Evolutionary conservation across 108 stramenopile genomes (phyloP), one percentile per base, ranked within the genome.

Genomic region (Nitzschia sp.): DNA sequence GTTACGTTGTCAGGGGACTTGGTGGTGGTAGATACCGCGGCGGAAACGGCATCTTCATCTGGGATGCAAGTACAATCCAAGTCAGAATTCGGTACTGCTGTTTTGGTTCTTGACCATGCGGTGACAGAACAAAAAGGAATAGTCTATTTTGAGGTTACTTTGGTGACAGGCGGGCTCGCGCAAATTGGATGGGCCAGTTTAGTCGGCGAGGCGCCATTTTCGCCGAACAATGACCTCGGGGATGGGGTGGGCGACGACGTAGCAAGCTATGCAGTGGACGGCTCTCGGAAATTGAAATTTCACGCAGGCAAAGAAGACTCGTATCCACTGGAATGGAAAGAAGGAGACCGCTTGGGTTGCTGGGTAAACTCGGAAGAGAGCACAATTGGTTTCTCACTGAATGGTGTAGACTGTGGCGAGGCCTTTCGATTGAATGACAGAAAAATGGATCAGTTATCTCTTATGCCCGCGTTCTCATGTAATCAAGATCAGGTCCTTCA

Each of bases 231-330:
- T 68, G 90, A 91, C 46, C 76, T 77, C 17, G 93, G 93, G 5
- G 90, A 94, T 67, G 93, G 90, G 24, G 93, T 94, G 17, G 93
- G 93, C 0, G 93, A 94, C 64, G 90, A 91, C 71, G 42, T 33
- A 15, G 64, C 67, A 17, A 87, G 87, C 33, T 94, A 66, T 71
- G 93, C 78, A 0, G 88, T 82, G 28, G 93, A 94, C 67, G 89
- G 87, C n/a, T 83, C 82, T 30, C 88, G 93, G 13, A 64, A 76
- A 13, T 66, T 90, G 23, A 77, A 64, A 47, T 88, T 94, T 54
- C 85, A 90, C 60, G 75, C 47, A 21, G 90, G 86, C 9, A 64
- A 73, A 42, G 87, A 85, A 54, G 35, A 54, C 51, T n/a, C 72
- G n/a, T 91, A 83, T 54, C 74, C 76, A 19, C 33, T 68, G 5